Evolutionary conservation across 139 green algal genomes (phyloP).

Genomic region (Pleodorina starrii): DNA sequence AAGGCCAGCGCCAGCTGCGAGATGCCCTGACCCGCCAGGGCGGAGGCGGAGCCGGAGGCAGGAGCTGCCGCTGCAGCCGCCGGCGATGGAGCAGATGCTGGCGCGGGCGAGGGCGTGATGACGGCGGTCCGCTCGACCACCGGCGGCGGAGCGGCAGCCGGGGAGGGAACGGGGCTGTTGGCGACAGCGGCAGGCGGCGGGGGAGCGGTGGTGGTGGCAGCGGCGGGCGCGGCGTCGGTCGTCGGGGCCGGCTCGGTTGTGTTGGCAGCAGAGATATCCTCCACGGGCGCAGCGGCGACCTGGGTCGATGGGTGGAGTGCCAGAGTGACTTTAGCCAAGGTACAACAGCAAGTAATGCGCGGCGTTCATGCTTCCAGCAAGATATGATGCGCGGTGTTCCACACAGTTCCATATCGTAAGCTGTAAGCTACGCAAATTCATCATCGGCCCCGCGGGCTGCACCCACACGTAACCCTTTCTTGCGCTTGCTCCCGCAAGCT

Average conservation of each 20-base stretch:
- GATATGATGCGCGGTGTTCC: too few species aligned
- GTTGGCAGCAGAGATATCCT: not conserved
- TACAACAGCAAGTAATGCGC: too few species aligned
- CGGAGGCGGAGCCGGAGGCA: conserved; percentile 6
- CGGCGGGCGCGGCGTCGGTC: not conserved
- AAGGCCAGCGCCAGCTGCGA: conserved; percentile 6
- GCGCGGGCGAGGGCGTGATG: not conserved
- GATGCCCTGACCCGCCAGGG: not conserved
- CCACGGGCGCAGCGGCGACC: too few species aligned
- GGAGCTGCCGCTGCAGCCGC: not conserved
- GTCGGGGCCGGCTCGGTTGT: not conserved
- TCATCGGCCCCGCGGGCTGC: too few species aligned
- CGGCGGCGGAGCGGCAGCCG: not conserved
- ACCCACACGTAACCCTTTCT: too few species aligned
- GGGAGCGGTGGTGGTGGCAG: not conserved
- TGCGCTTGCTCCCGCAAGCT: too few species aligned
- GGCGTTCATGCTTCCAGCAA: too few species aligned
- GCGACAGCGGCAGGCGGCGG: not conserved
- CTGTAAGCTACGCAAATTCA: too few species aligned
- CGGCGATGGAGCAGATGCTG: not conserved
- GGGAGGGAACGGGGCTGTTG: too few species aligned
- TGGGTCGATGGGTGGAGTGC: too few species aligned
- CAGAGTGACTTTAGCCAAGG: too few species aligned
- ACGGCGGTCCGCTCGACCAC: not conserved
- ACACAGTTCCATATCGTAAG: too few species aligned